Evolutionary conservation across 192 early-diverging fungal species (phyloP).

Genomic region (Rhizophagus clarus): DNA sequence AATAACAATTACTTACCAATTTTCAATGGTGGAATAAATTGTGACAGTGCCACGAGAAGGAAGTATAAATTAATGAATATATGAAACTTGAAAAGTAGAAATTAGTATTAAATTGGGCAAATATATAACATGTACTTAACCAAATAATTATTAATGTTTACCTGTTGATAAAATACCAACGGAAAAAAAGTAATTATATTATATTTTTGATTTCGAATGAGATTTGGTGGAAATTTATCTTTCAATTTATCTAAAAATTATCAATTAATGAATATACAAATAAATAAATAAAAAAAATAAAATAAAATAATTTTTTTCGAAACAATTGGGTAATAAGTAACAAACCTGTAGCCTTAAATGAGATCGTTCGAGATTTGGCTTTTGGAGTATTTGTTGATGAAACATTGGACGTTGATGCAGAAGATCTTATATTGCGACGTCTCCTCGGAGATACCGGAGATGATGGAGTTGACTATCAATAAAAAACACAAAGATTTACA

Average conservation of each 20-base stretch:
- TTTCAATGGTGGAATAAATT: conserved; percentile 86
- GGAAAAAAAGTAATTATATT: conserved; percentile 79
- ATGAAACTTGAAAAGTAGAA: conserved; percentile 70
- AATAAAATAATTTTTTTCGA: background rate
- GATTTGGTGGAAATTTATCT: conserved; percentile 73
- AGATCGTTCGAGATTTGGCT: conserved; percentile 50
- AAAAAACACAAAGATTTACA: background rate
- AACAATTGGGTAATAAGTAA: conserved; percentile 1
- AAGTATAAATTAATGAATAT: conserved; percentile 97
- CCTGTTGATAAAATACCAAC: conserved; percentile 80
- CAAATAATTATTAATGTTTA: conserved; percentile 26
- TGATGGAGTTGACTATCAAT: background rate
- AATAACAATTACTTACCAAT: conserved; percentile 55
- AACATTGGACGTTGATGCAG: background rate
- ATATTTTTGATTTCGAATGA: conserved; percentile 88
- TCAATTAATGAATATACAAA: background rate
- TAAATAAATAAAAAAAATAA: background rate
- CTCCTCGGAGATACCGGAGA: background rate
- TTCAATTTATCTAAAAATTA: conserved; percentile 48
- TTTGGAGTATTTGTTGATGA: background rate
- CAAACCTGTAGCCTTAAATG: conserved; percentile 44
- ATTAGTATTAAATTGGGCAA: conserved; percentile 19
- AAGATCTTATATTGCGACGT: background rate
- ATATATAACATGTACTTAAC: background rate
- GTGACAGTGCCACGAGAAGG: conserved; percentile 87